Base-by-base conservation (phyloP, 2,329 filamentous ascomycete genomes). In the Chrysosporium queenslandicum region DNA sequence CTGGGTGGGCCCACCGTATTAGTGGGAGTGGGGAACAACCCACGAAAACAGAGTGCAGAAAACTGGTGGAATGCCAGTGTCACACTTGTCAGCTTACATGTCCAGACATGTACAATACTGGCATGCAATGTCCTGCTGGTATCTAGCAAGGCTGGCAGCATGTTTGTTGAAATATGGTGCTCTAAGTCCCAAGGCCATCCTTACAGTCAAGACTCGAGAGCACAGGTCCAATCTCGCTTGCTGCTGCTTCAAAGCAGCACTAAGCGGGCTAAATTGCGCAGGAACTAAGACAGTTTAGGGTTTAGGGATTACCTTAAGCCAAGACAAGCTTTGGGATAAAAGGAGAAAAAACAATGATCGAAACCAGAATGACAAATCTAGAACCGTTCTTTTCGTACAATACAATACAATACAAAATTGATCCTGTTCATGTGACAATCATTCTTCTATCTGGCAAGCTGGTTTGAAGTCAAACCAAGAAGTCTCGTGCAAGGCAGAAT, bases 31-130 rank as follows among this genome's bases (percentile, higher is more conserved):
- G 42, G 32, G 42, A 16, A 30, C 39, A 30, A 46, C 20, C 3
- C 42, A 46, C 21, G 25, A 32, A 32, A 18, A 30, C 3, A 7
- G 12, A n/a, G n/a, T 9, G 11, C 14, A 11, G 11, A 25, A 18
- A 16, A 32, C 42, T 14, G 25, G 14, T 30, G 42, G 21, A 41
- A 41, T 7, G 36, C 39, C 39, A 40, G n/a, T 12, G 39, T 41
- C 39, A 25, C 42, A 32, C 42, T 20, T 46, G 25, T 43, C 41
- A 43, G 41, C 18, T 46, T 46, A 46, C 42, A 46, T 46, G 42
- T 46, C 29, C 18, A 16, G 21, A 46, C 42, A 46, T 46, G 42
- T 46, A 46, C 14, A 41, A 41, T 41, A 41, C 39, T 23, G 16
- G 39, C 21, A 12, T 32, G 14, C 12, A 20, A 32, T 46, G 39